Evolutionary conservation across 148 eudicot genomes (phyloP).

Genomic region (Pharnaceum exiguum): DNA sequence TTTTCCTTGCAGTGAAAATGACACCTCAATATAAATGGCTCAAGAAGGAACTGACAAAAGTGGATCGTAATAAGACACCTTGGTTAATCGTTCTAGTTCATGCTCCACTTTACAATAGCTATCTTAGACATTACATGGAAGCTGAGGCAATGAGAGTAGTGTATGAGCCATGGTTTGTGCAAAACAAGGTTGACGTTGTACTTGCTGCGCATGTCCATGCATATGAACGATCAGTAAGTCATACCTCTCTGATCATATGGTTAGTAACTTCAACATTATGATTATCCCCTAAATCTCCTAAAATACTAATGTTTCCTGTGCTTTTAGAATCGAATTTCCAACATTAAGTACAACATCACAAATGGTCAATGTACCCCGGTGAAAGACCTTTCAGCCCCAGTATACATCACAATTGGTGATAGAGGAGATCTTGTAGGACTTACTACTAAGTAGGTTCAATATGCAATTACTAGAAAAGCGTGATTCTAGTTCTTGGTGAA

Average conservation of each 20-base stretch:
- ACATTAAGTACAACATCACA: slow-evolving; percentile 56
- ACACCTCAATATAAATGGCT: slow-evolving; percentile 90
- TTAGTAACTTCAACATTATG: not conserved
- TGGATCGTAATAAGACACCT: slow-evolving; percentile 86
- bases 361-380: slow-evolving; percentile 53
- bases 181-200: slow-evolving; percentile 70
- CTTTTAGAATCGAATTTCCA: slow-evolving; percentile 74
- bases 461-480: too few relatives aligned
- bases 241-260: slow-evolving; percentile 6
- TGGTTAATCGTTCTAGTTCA: slow-evolving; percentile 96
- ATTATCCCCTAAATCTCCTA: too few relatives aligned
- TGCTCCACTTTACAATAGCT: slow-evolving; percentile 80
- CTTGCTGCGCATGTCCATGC: slow-evolving; percentile 97
- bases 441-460: too few relatives aligned
- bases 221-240: slow-evolving; percentile 86
- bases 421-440: slow-evolving; percentile 99
- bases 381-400: slow-evolving; percentile 70
- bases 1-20: slow-evolving; percentile 61
- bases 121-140: slow-evolving; percentile 86
- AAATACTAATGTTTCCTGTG: not conserved
- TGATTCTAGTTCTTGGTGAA: too few relatives aligned
- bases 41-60: slow-evolving; percentile 46
- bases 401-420: slow-evolving; percentile 91
- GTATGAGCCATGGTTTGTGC: slow-evolving; percentile 76
- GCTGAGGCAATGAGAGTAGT: slow-evolving; percentile 85